Evolutionary conservation across 805 yeast species (phyloP).

Genomic region (Diddensiella santjacobensis): DNA sequence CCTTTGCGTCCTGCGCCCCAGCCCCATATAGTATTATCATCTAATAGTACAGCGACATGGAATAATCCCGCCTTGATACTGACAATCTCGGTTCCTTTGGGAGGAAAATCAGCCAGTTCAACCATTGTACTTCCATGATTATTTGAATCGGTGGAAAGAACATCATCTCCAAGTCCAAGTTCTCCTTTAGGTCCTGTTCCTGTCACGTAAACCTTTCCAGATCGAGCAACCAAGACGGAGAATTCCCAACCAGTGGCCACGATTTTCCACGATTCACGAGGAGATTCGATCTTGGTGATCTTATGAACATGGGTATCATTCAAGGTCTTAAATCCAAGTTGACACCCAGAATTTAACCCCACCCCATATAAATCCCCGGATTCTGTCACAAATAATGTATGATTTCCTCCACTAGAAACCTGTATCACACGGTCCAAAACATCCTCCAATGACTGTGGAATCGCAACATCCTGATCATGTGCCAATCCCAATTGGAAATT

Average conservation of each 20-base stretch:
- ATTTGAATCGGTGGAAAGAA: constrained; percentile 5
- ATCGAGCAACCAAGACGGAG: constrained; percentile 46
- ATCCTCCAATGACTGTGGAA: constrained; percentile 26
- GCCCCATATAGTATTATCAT: constrained; percentile 48
- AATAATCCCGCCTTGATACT: constrained; percentile 31
- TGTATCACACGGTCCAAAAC: constrained; percentile 17
- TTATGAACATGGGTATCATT: background rate
- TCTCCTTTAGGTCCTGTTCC: constrained; percentile 77
- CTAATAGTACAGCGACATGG: constrained; percentile 31
- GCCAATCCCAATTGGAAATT: constrained; percentile 65
- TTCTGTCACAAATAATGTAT: constrained; percentile 56
- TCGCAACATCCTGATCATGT: constrained; percentile 46
- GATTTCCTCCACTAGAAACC: constrained; percentile 83
- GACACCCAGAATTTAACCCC: constrained; percentile 60
- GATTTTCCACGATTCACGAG: background rate
- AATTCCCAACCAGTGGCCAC: constrained; percentile 77
- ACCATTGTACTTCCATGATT: background rate
- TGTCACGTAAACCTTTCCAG: constrained; percentile 44
- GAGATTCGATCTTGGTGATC: background rate
- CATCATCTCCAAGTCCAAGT: constrained; percentile 49
- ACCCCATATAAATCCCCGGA: constrained; percentile 52
- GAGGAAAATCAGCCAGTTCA: constrained; percentile 20
- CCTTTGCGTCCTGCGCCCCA: constrained; percentile 71
- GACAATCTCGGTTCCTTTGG: constrained; percentile 15
- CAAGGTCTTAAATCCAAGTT: constrained; percentile 34